A percentile compares a stretch with the other conserved stretches of the same genome.
Conservation (phyloP, 192 early-diverging fungal species). For the Backusella morwellensis region DNA sequence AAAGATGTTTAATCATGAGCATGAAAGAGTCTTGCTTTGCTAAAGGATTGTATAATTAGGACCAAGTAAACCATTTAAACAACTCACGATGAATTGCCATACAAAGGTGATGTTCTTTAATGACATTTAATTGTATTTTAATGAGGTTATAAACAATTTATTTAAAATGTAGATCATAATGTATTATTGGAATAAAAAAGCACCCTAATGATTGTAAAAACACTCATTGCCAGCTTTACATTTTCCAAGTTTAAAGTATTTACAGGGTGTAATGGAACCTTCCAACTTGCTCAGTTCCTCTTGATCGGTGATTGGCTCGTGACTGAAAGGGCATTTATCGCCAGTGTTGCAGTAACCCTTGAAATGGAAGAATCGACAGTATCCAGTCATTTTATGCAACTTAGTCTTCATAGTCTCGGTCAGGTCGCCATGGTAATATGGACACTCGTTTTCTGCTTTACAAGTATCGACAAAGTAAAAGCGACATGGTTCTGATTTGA, state of each 20-base stretch:
- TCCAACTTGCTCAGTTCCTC: slow-evolving; percentile 13
- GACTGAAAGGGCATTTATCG: slow-evolving; percentile 35
- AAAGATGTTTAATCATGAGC: too few species aligned
- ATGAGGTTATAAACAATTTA: too few species aligned
- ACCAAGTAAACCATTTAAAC: too few species aligned
- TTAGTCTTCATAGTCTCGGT: background rate
- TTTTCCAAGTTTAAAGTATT: slow-evolving; percentile 16
- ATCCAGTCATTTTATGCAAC: slow-evolving; percentile 15
- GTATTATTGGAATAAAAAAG: too few species aligned
- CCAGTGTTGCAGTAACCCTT: slow-evolving; percentile 37
- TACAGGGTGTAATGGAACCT: slow-evolving; percentile 12
- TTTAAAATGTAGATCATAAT: too few species aligned
- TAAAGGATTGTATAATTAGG: too few species aligned
- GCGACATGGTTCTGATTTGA: slow-evolving; percentile 30
- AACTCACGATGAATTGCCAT: too few species aligned
- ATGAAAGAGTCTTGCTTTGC: too few species aligned
- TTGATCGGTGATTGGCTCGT: slow-evolving; percentile 6
- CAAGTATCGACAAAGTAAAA: slow-evolving; percentile 33
- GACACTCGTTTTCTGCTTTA: slow-evolving; percentile 15
- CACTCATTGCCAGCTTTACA: slow-evolving; percentile 30
- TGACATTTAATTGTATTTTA: too few species aligned
- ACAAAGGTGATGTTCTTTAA: too few species aligned
- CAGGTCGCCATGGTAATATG: slow-evolving; percentile 27
- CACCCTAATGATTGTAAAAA: slow-evolving; percentile 9
- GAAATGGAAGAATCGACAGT: slow-evolving; percentile 38